phyloP scores from a whole-genome alignment of 805 yeast species.

The Yarrowia keelungensis region DNA sequence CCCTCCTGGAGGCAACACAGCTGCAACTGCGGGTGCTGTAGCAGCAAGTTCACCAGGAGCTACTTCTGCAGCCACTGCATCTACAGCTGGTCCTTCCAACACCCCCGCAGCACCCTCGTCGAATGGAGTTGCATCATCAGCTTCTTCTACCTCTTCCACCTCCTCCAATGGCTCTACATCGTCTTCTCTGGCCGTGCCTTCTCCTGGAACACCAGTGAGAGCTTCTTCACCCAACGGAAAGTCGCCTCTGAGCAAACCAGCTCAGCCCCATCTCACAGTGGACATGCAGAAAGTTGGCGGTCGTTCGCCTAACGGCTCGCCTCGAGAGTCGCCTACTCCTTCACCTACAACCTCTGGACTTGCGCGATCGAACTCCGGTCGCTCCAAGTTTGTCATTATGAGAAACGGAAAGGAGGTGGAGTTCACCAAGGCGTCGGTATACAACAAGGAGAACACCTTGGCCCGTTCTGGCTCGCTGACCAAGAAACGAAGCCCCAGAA shows the following conservation, averaged over 20 bases:
- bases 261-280: slow-evolving; percentile 11
- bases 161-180: not conserved
- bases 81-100: not conserved
- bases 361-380: slow-evolving; percentile 9
- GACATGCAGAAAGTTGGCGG: slow-evolving; percentile 20
- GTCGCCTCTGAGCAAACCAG: not conserved
- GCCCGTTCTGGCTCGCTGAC: slow-evolving; percentile 13
- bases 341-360: slow-evolving; percentile 12
- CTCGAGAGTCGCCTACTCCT: slow-evolving; percentile 14
- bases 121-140: no score
- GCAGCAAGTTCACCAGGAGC: not conserved
- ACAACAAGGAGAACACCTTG: slow-evolving; percentile 29
- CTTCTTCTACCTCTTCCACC: not conserved
- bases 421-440: slow-evolving; percentile 30
- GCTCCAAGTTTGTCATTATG: slow-evolving; percentile 25
- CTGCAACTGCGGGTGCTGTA: not conserved
- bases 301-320: not conserved
- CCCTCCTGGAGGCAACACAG: not conserved
- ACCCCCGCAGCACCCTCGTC: no score
- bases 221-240: slow-evolving; percentile 18
- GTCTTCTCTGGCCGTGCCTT: not conserved
- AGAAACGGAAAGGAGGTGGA: slow-evolving; percentile 33
- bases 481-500: slow-evolving; percentile 12
- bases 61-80: not conserved
- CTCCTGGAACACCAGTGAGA: not conserved